These are phyloP conservation scores for Chrysoporthe cubensis DNA, from an alignment of 2,329 filamentous ascomycete species.

Conservation along the genomic window DNA sequence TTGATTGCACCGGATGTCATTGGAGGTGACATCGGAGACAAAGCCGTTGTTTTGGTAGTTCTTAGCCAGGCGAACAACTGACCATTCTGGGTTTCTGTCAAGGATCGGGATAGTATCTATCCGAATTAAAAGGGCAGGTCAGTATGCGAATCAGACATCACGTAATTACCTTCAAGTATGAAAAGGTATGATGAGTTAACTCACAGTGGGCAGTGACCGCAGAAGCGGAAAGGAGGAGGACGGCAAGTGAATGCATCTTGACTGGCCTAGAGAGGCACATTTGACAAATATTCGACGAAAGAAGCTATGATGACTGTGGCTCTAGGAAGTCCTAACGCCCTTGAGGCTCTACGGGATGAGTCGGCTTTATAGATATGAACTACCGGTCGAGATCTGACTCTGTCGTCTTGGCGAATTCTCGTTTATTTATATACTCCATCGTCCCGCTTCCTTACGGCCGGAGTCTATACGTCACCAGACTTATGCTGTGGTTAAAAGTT, in stretches of 20 bases:
- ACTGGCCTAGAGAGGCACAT: background rate
- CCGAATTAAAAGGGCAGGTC: background rate
- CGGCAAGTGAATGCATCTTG: conserved; percentile 32
- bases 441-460: background rate
- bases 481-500: background rate
- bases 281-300: background rate
- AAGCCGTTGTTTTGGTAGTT: conserved; percentile 34
- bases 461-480: background rate
- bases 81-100: conserved; percentile 27
- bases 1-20: conserved; percentile 38
- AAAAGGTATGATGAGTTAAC: background rate
- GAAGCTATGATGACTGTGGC: background rate
- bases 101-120: conserved; percentile 33
- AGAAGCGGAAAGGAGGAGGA: conserved; percentile 32
- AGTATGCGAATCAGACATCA: background rate
- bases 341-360: conserved; percentile 20
- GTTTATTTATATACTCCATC: background rate
- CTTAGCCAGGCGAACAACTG: conserved; percentile 32
- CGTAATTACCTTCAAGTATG: too few species aligned
- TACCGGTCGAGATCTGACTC: background rate
- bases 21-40: conserved; percentile 34
- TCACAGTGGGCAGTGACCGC: conserved; percentile 35
- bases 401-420: background rate
- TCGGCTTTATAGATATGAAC: conserved; percentile 16
- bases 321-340: background rate